Evolutionary conservation across 1,284 basidiomycete genomes (phyloP), one percentile per base, ranked within the genome.

Genomic region (Violaceomyces palustris): DNA sequence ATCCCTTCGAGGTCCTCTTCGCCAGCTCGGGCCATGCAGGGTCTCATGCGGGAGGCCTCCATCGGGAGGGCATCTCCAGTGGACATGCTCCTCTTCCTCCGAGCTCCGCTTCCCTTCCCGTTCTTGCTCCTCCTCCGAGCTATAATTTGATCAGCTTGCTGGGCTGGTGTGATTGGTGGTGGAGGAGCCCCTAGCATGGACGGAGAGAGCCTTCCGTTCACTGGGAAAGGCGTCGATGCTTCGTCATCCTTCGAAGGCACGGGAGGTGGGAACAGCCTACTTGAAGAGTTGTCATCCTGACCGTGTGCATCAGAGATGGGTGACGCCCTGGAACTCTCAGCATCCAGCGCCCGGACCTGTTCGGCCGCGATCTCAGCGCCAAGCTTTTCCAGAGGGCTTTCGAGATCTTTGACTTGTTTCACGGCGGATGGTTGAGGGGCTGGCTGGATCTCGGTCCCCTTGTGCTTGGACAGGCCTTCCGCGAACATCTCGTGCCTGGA

Each of bases 111-210:
- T 21, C 21, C 25, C 27, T 49, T 48, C 12, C 47, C 58, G 31
- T 63, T 59, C 46, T 67, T 69, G 51, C 53, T 61, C 14, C 64
- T 49, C 4, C 64, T 45, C 1, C 64, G 52, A 14, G 61, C 58
- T 27, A 68, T 67, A 49, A 68, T 67, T 33, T 52, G 50, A 28
- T 67, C 64, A 21, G 61, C 64, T n/a, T 64, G 55, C 45, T 68
- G 51, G 3, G 46, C 52, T 3, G 66, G 66, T 3, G 63, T 67
- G 22, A 67, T 34, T 14, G 52, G 52, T 18, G 36, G 27, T 2
- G 48, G 35, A 18, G 43, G 39, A 9, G 45, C n/a, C 5, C 32
- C 28, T 18, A 50, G 39, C 17, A 28, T 29, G 9, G 44, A 47
- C 4, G 33, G 39, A n/a, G 48, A 32, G 24, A 14, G 15, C 5